phyloP scores from a whole-genome alignment of 169 alveolate species.

The Eimeria acervulina region DNA sequence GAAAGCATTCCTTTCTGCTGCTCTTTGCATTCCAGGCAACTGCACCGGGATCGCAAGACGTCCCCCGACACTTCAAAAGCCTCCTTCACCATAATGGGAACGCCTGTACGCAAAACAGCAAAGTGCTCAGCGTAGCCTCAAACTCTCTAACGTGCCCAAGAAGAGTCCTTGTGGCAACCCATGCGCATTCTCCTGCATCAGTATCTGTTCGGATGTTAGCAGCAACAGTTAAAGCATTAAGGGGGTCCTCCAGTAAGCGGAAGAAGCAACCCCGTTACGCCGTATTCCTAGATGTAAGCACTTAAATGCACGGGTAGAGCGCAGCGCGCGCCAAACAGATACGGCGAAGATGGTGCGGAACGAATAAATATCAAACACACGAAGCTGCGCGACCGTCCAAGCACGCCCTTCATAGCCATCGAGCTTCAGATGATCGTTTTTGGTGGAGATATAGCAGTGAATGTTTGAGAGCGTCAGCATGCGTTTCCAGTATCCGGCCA shows the following conservation, averaged over 20 bases:
- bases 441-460: not conserved
- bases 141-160: not conserved
- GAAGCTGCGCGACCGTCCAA: not conserved
- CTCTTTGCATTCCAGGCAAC: conserved; percentile 40
- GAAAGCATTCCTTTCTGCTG: not conserved
- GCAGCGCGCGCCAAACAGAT: not conserved
- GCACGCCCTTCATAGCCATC: not conserved
- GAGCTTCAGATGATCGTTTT: not conserved
- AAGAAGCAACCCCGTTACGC: not conserved
- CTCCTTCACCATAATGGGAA: conserved; percentile 62
- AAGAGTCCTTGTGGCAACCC: not conserved
- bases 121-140: not conserved
- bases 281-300: not conserved
- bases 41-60: conserved; percentile 65
- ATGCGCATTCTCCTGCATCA: not conserved
- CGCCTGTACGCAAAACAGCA: not conserved
- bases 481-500: not conserved
- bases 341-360: not conserved
- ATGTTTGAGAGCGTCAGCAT: not conserved
- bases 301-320: not conserved
- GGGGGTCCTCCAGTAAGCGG: not conserved
- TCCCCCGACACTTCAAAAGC: conserved; percentile 57
- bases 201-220: too few species aligned
- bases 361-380: not conserved
- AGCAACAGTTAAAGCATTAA: not conserved